These are phyloP conservation scores for Chionographis japonica DNA, from an alignment of 106 monocot genomes.

Conservation along the genomic window DNA sequence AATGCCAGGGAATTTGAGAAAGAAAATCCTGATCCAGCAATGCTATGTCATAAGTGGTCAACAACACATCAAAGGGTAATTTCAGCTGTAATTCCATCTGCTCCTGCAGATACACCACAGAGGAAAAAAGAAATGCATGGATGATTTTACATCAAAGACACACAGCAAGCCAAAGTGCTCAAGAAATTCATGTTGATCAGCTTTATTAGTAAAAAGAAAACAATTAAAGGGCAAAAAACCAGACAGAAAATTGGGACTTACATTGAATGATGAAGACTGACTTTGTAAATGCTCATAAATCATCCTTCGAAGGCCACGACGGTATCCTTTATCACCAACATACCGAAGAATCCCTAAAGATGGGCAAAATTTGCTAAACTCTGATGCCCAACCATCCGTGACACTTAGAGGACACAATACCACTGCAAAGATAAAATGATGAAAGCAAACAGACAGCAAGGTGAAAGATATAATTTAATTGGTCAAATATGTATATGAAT, in stretches of 20 bases:
- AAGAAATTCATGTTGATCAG: no score
- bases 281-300: conserved; percentile 54
- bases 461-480: not conserved
- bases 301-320: conserved; percentile 41
- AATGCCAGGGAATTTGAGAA: conserved; percentile 93
- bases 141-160: no score
- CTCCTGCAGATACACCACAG: conserved; percentile 14
- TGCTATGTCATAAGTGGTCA: conserved; percentile 92
- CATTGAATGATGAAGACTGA: conserved; percentile 27
- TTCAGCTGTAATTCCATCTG: no score
- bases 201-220: not conserved
- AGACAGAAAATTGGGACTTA: conserved; percentile 12
- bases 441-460: not conserved
- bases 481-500: no score
- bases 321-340: conserved; percentile 71
- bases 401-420: conserved; percentile 92
- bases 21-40: conserved; percentile 87
- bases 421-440: conserved; percentile 45
- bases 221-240: not conserved
- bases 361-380: conserved; percentile 78
- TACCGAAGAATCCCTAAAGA: conserved; percentile 63
- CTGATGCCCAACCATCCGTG: conserved; percentile 78
- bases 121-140: not conserved
- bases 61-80: conserved; percentile 76
- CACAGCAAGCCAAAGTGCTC: no score